These are phyloP conservation scores for Fraxinus nigra DNA, from an alignment of 305 asterid species.

Conservation along the genomic window DNA sequence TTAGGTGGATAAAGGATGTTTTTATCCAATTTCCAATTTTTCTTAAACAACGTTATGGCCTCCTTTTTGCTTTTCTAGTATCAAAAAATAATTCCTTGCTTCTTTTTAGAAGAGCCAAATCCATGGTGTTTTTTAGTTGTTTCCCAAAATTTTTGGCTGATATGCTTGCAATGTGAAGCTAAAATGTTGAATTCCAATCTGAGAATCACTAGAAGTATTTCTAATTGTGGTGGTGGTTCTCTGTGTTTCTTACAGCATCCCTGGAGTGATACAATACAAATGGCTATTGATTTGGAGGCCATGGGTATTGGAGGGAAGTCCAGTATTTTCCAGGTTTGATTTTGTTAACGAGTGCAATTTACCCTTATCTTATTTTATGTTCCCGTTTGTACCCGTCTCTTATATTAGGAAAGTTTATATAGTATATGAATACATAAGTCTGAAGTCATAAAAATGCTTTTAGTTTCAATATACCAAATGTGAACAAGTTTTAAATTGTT, in stretches of 20 bases:
- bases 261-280: conserved; percentile 75
- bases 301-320: conserved; percentile 97
- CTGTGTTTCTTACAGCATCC: conserved; percentile 66
- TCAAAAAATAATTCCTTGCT: not conserved
- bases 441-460: not conserved
- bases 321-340: conserved; percentile 79
- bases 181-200: conserved; percentile 6
- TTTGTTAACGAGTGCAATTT: conserved; percentile 1
- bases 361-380: conserved; percentile 8
- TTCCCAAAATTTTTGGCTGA: not conserved
- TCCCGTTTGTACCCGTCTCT: conserved; percentile 1
- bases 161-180: conserved; percentile 14
- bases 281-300: conserved; percentile 98
- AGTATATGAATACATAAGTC: not conserved
- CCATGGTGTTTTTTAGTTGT: not conserved
- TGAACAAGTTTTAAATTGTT: not conserved
- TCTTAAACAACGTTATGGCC: not conserved
- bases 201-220: conserved; percentile 4
- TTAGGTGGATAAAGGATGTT: not conserved
- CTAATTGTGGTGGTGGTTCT: conserved; percentile 16
- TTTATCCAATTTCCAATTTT: not conserved
- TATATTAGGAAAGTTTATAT: not conserved
- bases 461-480: conserved; percentile 6
- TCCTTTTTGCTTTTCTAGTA: not conserved
- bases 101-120: not conserved